Evolutionary conservation across 257 asterid genomes (phyloP).

Genomic region (Fraxinus pennsylvanica): DNA sequence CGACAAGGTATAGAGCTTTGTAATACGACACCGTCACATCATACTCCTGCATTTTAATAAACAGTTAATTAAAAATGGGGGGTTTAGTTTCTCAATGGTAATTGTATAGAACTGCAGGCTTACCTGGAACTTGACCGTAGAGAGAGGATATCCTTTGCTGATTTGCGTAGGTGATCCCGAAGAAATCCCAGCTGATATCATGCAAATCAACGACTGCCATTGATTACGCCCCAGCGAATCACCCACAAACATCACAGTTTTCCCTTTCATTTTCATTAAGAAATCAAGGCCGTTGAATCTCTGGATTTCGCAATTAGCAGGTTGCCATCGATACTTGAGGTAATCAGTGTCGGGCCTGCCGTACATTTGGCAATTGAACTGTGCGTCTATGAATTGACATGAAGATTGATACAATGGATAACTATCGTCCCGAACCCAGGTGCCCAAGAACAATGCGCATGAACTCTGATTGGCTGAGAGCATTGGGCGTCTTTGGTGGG

Average conservation of each 20-base stretch:
- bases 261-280: constrained; percentile 57
- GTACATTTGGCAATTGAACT: constrained; percentile 75
- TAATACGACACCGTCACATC: constrained; percentile 76
- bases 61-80: background rate
- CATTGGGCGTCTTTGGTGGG: constrained; percentile 42
- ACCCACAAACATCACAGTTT: constrained; percentile 89
- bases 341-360: constrained; percentile 94
- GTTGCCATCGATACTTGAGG: constrained; percentile 88
- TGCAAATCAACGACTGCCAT: constrained; percentile 84
- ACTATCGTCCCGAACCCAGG: constrained; percentile 74
- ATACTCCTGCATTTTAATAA: constrained; percentile 56
- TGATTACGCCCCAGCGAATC: constrained; percentile 92
- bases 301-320: constrained; percentile 75
- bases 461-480: constrained; percentile 53
- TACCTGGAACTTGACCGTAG: constrained; percentile 70
- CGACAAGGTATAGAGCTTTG: constrained; percentile 87
- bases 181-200: constrained; percentile 66
- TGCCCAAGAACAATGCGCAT: constrained; percentile 71
- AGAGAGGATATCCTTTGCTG: constrained; percentile 68
- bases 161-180: constrained; percentile 61
- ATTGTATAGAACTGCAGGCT: constrained; percentile 8
- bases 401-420: constrained; percentile 66
- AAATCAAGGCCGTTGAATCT: constrained; percentile 56
- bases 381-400: constrained; percentile 68
- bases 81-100: background rate